Base-by-base conservation (phyloP, 1,284 basidiomycete species). In the Quambalaria eucalypti region DNA sequence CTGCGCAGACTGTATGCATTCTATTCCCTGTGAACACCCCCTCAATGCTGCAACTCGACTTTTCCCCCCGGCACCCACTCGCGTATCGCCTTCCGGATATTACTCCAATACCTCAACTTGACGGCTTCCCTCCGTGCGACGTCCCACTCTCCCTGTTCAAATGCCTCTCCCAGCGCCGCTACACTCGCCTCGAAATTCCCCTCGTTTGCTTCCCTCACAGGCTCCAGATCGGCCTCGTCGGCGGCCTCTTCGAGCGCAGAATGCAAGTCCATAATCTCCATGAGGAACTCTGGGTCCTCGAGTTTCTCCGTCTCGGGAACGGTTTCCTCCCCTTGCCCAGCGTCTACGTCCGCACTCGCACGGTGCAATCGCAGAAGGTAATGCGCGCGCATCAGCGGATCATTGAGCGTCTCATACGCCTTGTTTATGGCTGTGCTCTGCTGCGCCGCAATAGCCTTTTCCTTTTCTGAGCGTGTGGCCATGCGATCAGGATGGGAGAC, bases 201-300 rank as follows among this genome's bases (percentile, higher is more conserved):
- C 33, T 46, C 48, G 48, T 71, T 71, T 5, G 61, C 56, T 16
- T 26, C 63, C 8, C 61, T 48, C 12, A 73, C 62, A 31, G 58
- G 53, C 14, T 61, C 61, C 8, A 67, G 68, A 46, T 69, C 61
- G 4, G 62, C 50, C 42, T 69, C 64, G 28, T 50, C 56, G 42
- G 60, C 51, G 0, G 68, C 68, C 28, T 69, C 66, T 40, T 66
- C 68, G 19, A 73, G 51, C 40, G 56, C 44, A 51, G 71, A 68
- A n/a, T 68, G 51, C 10, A 71, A 47, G 50, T 73, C 71, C 66
- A 73, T 65, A 16, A 73, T 69, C 49, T 69, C 62, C 69, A 73
- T 71, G 14, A 73, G 57, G 49, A 73, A 50, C 40, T 61, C 62
- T 0, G 69, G 61, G 36, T 73, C 68, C 28, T 69, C 64, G 10